Evolutionary conservation across 768 basidiomycete genomes (phyloP).

Genomic region (Rhizopogon vulgaris): DNA sequence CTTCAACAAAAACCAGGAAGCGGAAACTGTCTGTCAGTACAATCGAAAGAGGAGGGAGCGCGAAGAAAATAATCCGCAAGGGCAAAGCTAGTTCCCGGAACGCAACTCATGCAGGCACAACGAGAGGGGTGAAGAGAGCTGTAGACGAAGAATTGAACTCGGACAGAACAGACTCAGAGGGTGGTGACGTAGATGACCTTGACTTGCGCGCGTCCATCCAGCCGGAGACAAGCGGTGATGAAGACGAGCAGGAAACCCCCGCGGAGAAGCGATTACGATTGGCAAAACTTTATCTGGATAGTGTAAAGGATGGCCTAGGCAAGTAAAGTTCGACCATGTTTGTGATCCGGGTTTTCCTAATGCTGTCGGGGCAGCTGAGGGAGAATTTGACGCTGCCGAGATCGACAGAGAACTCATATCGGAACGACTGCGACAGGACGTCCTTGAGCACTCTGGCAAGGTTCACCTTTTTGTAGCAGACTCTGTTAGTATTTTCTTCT

Average conservation of each 20-base stretch:
- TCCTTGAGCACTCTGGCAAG: constrained; percentile 84
- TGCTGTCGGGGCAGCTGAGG: constrained; percentile 49
- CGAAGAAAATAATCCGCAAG: constrained; percentile 18
- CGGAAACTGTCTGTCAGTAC: constrained; percentile 45
- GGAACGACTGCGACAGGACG: constrained; percentile 86
- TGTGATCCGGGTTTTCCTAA: background rate
- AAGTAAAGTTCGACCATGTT: constrained; percentile 15
- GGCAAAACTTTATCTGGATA: constrained; percentile 85
- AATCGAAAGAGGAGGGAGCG: constrained; percentile 16
- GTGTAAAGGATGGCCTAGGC: constrained; percentile 72
- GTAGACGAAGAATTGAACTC: constrained; percentile 64
- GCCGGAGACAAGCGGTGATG: constrained; percentile 64
- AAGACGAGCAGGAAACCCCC: constrained; percentile 85
- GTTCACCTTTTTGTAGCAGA: constrained; percentile 78
- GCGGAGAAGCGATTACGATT: constrained; percentile 89
- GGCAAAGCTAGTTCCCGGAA: constrained; percentile 5
- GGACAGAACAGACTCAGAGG: constrained; percentile 52
- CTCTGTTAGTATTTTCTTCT: constrained; percentile 37
- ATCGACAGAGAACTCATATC: constrained; percentile 92
- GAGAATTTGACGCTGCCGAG: constrained; percentile 92
- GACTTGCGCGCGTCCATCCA: constrained; percentile 60
- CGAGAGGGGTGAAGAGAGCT: constrained; percentile 15
- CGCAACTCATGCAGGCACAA: constrained; percentile 11
- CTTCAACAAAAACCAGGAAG: constrained; percentile 52
- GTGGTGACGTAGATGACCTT: constrained; percentile 59